phyloP scores from a whole-genome alignment of 257 asterid genomes.

The Lavandula angustifolia region DNA sequence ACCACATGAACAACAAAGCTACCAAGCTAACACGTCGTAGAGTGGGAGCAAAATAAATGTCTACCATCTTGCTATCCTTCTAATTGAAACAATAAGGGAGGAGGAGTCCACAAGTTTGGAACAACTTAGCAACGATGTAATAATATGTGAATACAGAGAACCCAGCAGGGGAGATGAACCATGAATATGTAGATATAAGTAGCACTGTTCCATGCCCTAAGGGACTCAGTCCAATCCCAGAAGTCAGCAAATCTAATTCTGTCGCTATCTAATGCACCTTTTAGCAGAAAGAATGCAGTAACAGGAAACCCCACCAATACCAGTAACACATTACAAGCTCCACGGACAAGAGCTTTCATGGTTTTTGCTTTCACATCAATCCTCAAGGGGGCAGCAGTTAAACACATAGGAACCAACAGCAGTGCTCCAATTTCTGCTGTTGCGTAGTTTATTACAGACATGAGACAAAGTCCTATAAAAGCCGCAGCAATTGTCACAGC shows the following conservation, averaged over 20 bases:
- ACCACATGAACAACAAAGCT: not conserved
- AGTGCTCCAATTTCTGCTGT: slow-evolving; percentile 90
- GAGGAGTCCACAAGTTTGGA: slow-evolving; percentile 7
- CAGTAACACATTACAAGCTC: slow-evolving; percentile 47
- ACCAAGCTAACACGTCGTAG: slow-evolving; percentile 5
- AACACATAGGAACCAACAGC: slow-evolving; percentile 82
- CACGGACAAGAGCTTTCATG: slow-evolving; percentile 39
- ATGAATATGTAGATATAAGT: slow-evolving; percentile 72
- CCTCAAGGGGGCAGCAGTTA: slow-evolving; percentile 64
- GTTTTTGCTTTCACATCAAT: slow-evolving; percentile 33
- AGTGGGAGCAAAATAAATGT: slow-evolving; percentile 16
- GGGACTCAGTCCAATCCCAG: slow-evolving; percentile 84
- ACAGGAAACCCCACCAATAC: slow-evolving; percentile 64
- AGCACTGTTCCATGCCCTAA: slow-evolving; percentile 95
- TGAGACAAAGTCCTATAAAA: slow-evolving; percentile 80
- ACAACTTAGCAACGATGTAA: slow-evolving; percentile 46
- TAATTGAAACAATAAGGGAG: slow-evolving; percentile 30
- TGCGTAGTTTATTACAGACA: slow-evolving; percentile 93
- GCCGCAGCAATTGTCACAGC: slow-evolving; percentile 76
- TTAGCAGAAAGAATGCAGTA: slow-evolving; percentile 44
- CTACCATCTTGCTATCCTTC: not conserved
- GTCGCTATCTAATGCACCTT: slow-evolving; percentile 60
- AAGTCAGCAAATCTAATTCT: slow-evolving; percentile 58
- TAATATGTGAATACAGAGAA: slow-evolving; percentile 61
- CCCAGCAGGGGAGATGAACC: slow-evolving; percentile 98